Percentiles rank a stretch among this genome's conserved stretches.
Conservation (phyloP, 2,329 filamentous ascomycete species). For the Aspergillus sp. region DNA sequence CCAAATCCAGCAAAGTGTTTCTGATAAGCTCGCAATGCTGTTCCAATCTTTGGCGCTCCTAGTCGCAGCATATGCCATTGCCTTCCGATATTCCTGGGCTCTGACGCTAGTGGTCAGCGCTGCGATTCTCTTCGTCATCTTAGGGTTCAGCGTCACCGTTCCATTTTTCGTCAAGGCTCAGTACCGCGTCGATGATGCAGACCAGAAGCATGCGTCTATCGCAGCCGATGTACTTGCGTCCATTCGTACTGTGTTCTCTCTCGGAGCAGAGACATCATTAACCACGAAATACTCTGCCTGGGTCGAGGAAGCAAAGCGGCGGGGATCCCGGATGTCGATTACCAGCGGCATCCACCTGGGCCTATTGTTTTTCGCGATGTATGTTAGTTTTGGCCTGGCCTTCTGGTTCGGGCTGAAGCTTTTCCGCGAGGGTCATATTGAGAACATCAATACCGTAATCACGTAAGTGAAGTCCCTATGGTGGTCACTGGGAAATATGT, state of each 20-base stretch:
- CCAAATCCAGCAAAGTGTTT: slow-evolving; percentile 55
- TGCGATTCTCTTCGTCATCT: slow-evolving; percentile 43
- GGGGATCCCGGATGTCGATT: slow-evolving; percentile 25
- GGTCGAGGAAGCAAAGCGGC: slow-evolving; percentile 36
- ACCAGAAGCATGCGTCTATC: background rate
- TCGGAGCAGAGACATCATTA: slow-evolving; percentile 18
- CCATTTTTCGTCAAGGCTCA: background rate
- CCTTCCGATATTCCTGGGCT: slow-evolving; percentile 53
- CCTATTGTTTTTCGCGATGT: slow-evolving; percentile 37
- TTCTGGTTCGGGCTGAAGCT: slow-evolving; percentile 40
- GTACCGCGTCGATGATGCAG: background rate
- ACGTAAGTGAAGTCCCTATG: background rate
- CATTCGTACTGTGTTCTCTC: background rate
- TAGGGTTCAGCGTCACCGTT: background rate
- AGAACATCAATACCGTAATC: background rate
- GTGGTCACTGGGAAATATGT: slow-evolving; percentile 13
- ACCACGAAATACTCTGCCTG: slow-evolving; percentile 36
- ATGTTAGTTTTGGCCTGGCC: slow-evolving; percentile 33
- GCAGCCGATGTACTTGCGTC: background rate
- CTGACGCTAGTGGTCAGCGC: slow-evolving; percentile 52
- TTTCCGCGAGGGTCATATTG: slow-evolving; percentile 32
- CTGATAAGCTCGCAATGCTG: slow-evolving; percentile 49
- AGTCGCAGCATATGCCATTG: slow-evolving; percentile 49
- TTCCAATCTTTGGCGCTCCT: slow-evolving; percentile 44
- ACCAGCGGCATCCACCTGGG: slow-evolving; percentile 32